Percentiles rank a stretch among this genome's conserved stretches.
These are phyloP conservation scores for Tricholoma sp. DNA, from an alignment of 768 basidiomycete genomes.

Conservation along the genomic window DNA sequence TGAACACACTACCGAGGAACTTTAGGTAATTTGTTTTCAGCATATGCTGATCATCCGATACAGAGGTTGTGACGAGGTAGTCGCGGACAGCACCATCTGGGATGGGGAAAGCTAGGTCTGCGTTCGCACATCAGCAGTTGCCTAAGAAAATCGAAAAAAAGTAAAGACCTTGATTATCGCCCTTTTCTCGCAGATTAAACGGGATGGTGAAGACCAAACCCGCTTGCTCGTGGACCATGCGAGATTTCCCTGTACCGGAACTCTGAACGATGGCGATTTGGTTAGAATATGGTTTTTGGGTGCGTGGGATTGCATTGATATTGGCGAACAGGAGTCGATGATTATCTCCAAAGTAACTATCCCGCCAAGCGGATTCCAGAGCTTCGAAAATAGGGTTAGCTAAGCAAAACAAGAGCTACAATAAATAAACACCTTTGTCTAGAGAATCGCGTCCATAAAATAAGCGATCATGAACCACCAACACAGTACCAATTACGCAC, in stretches of 20 bases:
- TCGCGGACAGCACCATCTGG: neutral
- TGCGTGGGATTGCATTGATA: neutral
- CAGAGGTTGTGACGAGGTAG: neutral
- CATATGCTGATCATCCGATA: neutral
- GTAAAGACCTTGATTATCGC: neutral
- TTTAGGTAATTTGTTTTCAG: neutral
- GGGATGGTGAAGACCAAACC: slow-evolving; percentile 12
- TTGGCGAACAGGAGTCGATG: neutral
- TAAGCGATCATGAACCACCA: neutral
- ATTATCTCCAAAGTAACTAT: neutral
- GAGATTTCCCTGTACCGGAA: slow-evolving; percentile 15
- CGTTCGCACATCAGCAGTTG: neutral
- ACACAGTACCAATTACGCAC: neutral
- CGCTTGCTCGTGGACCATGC: slow-evolving; percentile 13
- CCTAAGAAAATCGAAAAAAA: neutral
- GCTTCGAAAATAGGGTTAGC: neutral
- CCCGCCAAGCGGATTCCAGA: neutral
- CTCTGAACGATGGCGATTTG: slow-evolving; percentile 14
- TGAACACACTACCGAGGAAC: neutral
- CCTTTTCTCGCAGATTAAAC: slow-evolving; percentile 9
- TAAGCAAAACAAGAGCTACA: neutral
- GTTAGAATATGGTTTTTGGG: slow-evolving; percentile 9
- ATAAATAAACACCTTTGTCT: neutral
- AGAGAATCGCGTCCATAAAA: neutral
- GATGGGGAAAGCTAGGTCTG: neutral